Evolutionary conservation across 208 protist genomes (phyloP).

Genomic region (Trypanosoma cruzi): DNA sequence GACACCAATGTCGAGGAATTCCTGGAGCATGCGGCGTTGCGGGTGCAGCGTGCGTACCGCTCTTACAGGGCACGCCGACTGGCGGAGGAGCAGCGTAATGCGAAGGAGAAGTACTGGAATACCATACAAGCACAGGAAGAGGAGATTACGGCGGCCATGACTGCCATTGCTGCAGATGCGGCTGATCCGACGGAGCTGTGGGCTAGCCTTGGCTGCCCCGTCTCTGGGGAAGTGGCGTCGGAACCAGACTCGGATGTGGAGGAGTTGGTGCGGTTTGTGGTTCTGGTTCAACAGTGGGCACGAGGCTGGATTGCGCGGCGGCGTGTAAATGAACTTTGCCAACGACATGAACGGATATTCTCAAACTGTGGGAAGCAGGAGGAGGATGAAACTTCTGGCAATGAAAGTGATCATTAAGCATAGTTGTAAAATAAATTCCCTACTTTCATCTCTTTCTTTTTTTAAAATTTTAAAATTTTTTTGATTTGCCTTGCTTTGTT

Average conservation of each 20-base stretch:
- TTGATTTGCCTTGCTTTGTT: too few relatives aligned
- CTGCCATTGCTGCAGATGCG: slow-evolving; percentile 18
- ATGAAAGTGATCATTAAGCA: background rate
- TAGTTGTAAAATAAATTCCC: background rate
- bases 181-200: slow-evolving; percentile 7
- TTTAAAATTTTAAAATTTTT: background rate
- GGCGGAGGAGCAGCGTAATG: slow-evolving; percentile 15
- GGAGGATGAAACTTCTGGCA: slow-evolving; percentile 4
- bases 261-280: slow-evolving; percentile 9
- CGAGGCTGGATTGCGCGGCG: slow-evolving; percentile 15
- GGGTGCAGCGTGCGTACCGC: slow-evolving; percentile 31
- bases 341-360: background rate
- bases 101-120: slow-evolving; percentile 25
- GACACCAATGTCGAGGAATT: background rate
- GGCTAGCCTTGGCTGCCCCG: slow-evolving; percentile 26
- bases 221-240: background rate
- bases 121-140: slow-evolving; percentile 28
- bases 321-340: slow-evolving; percentile 5
- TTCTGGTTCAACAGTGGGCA: slow-evolving; percentile 9
- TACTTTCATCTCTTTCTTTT: too few relatives aligned
- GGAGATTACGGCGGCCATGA: slow-evolving; percentile 26
- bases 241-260: slow-evolving; percentile 1
- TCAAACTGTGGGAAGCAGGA: background rate
- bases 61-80: slow-evolving; percentile 14
- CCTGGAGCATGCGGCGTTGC: slow-evolving; percentile 13